Evolutionary conservation across 139 green algal genomes (phyloP).

Genomic region (Chlamydomonas applanata): DNA sequence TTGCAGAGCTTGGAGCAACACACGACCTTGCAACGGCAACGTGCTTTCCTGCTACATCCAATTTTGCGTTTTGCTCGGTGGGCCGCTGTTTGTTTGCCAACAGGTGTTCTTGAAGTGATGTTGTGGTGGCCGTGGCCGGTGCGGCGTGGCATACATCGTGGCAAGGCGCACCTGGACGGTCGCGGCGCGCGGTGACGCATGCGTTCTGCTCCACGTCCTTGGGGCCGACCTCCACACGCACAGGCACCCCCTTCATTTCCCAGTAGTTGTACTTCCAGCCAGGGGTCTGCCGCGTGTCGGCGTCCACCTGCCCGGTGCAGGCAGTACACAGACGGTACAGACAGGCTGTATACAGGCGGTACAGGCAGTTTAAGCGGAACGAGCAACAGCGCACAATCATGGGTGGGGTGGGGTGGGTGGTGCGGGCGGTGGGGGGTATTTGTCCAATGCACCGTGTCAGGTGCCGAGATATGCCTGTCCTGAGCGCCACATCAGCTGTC

Average conservation of each 20-base stretch:
- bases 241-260: constrained; percentile 91
- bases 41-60: too few species aligned
- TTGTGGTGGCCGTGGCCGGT: too few species aligned
- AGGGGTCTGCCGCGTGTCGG: constrained; percentile 68
- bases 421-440: too few species aligned
- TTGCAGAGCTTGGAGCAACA: too few species aligned
- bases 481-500: too few species aligned
- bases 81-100: too few species aligned
- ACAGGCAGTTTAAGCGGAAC: not conserved
- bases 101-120: too few species aligned
- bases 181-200: constrained; percentile 80
- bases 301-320: constrained; percentile 66
- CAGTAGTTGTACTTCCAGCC: constrained; percentile 98
- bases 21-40: too few species aligned
- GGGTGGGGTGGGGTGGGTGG: too few species aligned
- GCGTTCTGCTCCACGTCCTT: constrained; percentile 78
- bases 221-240: constrained; percentile 89
- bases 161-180: constrained; percentile 53
- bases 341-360: not conserved
- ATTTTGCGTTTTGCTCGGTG: too few species aligned
- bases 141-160: not conserved
- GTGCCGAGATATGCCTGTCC: too few species aligned
- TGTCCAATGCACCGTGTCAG: too few species aligned
- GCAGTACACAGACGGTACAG: not conserved
- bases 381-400: not conserved